A percentile compares a stretch with the other conserved stretches of the same genome.
These are phyloP conservation scores for Rubroboletus pulcherrimus DNA, from an alignment of 768 basidiomycete species.

Conservation along the genomic window DNA sequence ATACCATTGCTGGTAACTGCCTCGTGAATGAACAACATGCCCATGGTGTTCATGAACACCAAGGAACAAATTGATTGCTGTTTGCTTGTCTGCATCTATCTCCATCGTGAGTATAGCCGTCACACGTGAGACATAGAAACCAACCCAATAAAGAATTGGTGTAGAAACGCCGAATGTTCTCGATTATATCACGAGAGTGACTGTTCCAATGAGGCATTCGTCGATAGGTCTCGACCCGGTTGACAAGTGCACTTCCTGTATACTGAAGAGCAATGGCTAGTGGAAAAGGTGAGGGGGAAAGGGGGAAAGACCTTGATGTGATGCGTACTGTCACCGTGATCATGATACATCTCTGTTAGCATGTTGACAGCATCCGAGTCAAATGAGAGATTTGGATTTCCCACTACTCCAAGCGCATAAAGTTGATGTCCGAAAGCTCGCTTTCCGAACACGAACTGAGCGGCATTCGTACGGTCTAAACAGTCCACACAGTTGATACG, in stretches of 20 bases:
- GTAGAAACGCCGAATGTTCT: constrained; percentile 92
- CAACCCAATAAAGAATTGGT: constrained; percentile 87
- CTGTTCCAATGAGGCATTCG: constrained; percentile 97
- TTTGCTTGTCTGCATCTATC: constrained; percentile 92
- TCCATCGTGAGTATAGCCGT: not conserved
- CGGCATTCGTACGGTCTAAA: constrained; percentile 92
- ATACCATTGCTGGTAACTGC: constrained; percentile 86
- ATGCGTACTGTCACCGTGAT: constrained; percentile 87
- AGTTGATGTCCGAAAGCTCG: constrained; percentile 92
- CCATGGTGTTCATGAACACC: constrained; percentile 62
- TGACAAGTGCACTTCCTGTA: constrained; percentile 93
- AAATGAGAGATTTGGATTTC: constrained; percentile 80
- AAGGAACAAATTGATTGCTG: constrained; percentile 96
- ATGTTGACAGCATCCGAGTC: constrained; percentile 95
- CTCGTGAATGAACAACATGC: constrained; percentile 49
- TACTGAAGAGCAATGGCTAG: constrained; percentile 93
- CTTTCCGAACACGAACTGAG: constrained; percentile 96
- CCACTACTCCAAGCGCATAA: constrained; percentile 88
- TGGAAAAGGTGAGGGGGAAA: not conserved
- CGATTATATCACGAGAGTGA: constrained; percentile 93
- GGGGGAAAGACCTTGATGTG: not conserved
- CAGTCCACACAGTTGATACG: constrained; percentile 98
- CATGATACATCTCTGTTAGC: constrained; percentile 98
- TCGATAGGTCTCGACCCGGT: constrained; percentile 93
- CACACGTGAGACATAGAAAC: not conserved